Base-by-base conservation (phyloP, 495 filamentous ascomycete species). In the Xanthoparmelia taractica region DNA sequence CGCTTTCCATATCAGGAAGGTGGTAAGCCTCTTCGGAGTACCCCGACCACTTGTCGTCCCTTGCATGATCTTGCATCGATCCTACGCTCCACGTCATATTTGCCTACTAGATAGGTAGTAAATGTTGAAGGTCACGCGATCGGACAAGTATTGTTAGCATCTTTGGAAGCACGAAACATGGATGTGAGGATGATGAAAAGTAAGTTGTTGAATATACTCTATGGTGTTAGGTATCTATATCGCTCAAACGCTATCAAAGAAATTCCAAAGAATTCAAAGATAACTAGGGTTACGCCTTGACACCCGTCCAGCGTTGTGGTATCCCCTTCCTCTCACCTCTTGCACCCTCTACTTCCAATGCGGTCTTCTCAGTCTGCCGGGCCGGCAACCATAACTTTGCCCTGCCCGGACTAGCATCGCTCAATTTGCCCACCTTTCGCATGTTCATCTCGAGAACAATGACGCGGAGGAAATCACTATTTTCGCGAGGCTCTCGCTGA, bases 401-500 rank as follows among this genome's bases (percentile, higher is more conserved):
- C 58, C 87, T 83, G 13, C 92, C 90, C 47, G 88, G 87, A n/a
- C 84, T 84, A 55, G 87, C 86, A 55, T 93, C 88, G 67, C 91
- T 89, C 62, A 98, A 77, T 75, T 98, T 97, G 52, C 94, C 94
- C 52, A 80, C 82, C 68, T 90, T 86, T 37, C 92, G 87, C 94
- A 98, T 98, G 63, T 93, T 90, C 88, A 96, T 96, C 75, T 98
- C 94, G 69, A 97, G 80, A 60, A 97, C 93, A 34, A 95, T 90
- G 69, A 97, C 87, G 36, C 94, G 85, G 58, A 98, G 85, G 75
- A 97, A 98, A 67, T 97, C 88, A 31, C 87, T 84, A 71, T 98
- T 98, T 72, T 98, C 94, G 43, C 94, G 84, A 66, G 90, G 84
- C 72, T 97, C 94, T 18, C 94, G 85, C 71, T 92, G 92, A 18